phyloP scores from a whole-genome alignment of 2,329 filamentous ascomycete species.

The Phialophora macrospora region DNA sequence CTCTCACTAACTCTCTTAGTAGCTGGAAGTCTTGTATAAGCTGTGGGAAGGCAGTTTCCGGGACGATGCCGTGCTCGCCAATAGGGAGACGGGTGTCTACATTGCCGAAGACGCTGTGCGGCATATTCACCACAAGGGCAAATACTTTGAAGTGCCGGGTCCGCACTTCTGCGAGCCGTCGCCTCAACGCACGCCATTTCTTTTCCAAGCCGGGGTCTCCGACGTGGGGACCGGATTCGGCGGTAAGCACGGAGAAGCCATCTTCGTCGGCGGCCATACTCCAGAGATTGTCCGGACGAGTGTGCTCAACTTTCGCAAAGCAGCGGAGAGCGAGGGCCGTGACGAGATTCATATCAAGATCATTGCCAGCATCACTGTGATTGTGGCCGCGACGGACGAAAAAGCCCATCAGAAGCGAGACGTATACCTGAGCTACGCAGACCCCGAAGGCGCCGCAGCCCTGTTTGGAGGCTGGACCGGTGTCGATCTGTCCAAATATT shows the following conservation, averaged over 20 bases:
- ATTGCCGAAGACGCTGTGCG: constrained; percentile 63
- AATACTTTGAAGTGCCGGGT: constrained; percentile 51
- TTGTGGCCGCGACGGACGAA: constrained; percentile 56
- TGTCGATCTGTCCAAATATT: constrained; percentile 62
- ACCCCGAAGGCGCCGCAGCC: constrained; percentile 59
- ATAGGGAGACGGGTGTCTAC: constrained; percentile 64
- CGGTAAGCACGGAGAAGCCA: constrained; percentile 52
- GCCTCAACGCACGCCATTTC: constrained; percentile 54
- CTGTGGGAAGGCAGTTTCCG: constrained; percentile 61
- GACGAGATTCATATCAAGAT: constrained; percentile 63
- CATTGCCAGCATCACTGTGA: constrained; percentile 56
- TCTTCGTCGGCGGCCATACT: constrained; percentile 54
- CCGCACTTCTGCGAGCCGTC: constrained; percentile 54
- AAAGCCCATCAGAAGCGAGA: constrained; percentile 60
- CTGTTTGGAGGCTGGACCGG: constrained; percentile 64
- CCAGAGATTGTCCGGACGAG: constrained; percentile 49
- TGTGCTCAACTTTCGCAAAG: constrained; percentile 50
- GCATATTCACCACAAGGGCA: constrained; percentile 64
- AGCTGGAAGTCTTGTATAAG: constrained; percentile 48
- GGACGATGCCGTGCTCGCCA: constrained; percentile 56
- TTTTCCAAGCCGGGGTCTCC: constrained; percentile 55
- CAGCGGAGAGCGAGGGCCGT: constrained; percentile 54
- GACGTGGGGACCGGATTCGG: constrained; percentile 54
- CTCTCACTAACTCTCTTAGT: background rate
- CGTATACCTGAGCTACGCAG: constrained; percentile 58